Evolutionary conservation across 257 asterid species (phyloP), one percentile per base, ranked within the genome.

Genomic region (Plantago ovata): DNA sequence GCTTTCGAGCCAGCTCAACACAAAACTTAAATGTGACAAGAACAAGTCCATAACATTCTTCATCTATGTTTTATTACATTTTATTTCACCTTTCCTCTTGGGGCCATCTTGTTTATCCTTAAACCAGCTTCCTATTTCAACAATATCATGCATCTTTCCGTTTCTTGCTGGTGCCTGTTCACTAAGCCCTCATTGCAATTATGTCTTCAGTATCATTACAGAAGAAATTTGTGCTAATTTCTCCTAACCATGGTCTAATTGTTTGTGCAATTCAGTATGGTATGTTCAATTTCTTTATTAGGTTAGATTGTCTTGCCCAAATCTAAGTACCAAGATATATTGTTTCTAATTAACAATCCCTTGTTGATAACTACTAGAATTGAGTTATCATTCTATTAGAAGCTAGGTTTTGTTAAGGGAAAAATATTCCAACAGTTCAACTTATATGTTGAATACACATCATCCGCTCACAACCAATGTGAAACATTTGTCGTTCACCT

Each of bases 31-130:
- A n/a, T n/a, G 53, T 19, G 66, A 65, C 32, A 68, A 39, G 36
- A 69, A 69, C 72, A 65, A 23, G 12, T 69, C 72, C 33, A 52
- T 52, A 57, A 65, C 62, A 63, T 73, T 60, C 71, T 56, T 68
- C 68, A 41, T 47, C 57, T 24, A 62, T 55, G 10, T 32, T 53
- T 53, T 12, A 24, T 55, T 32, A 16, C 18, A 47, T 38, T 60
- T 61, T 21, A 48, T 16, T 59, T 38, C 40, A 53, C 45, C 8
- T 10, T 64, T 36, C 16, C n/a, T 43, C 24, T 21, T 20, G 9
- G 65, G 56, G 20, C 69, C 68, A 23, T 45, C 2, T 11, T 65
- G 52, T 61, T 67, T 63, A 67, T 58, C 74, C 78, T 72, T 58
- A 72, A 67, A 59, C 63, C 36, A 28, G 48, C 3, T 66, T 52